Evolutionary conservation across 2,329 filamentous ascomycete species (phyloP).

Genomic region (Chrysosphaeria jannelii): DNA sequence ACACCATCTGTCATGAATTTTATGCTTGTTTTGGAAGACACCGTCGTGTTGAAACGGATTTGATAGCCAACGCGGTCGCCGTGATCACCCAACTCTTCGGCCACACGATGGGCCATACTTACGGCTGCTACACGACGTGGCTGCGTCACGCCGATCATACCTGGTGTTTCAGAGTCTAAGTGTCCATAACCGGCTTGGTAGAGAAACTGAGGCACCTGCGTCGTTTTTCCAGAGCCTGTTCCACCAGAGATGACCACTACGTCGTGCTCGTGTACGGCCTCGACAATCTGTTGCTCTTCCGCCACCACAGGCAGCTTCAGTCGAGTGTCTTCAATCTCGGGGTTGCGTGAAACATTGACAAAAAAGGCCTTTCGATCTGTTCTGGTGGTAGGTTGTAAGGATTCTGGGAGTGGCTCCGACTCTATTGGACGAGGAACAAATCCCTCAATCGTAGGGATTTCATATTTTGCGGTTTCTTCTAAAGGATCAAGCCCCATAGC

Average conservation of each 20-base stretch:
- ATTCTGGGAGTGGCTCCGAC: conserved; percentile 36
- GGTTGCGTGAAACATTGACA: conserved; percentile 35
- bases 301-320: conserved; percentile 67
- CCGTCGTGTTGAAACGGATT: conserved; percentile 78
- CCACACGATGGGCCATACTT: conserved; percentile 84
- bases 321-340: conserved; percentile 49
- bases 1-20: conserved; percentile 99
- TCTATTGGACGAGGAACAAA: conserved; percentile 39
- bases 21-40: conserved; percentile 52
- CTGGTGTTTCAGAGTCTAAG: conserved; percentile 45
- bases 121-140: conserved; percentile 83
- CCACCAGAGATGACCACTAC: conserved; percentile 79
- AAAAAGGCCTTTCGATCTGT: conserved; percentile 42
- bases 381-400: conserved; percentile 29
- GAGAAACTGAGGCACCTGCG: conserved; percentile 85
- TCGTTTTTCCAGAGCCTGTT: conserved; percentile 93
- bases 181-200: conserved; percentile 82
- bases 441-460: conserved; percentile 24
- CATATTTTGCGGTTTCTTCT: conserved; percentile 7
- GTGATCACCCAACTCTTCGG: conserved; percentile 51
- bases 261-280: conserved; percentile 76
- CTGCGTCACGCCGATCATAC: conserved; percentile 86
- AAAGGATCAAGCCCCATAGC: conserved; percentile 34
- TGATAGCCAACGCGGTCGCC: conserved; percentile 65
- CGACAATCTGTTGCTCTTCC: conserved; percentile 94